Conservation (phyloP, 2,329 filamentous ascomycete species). For the Penicillium sp. region DNA sequence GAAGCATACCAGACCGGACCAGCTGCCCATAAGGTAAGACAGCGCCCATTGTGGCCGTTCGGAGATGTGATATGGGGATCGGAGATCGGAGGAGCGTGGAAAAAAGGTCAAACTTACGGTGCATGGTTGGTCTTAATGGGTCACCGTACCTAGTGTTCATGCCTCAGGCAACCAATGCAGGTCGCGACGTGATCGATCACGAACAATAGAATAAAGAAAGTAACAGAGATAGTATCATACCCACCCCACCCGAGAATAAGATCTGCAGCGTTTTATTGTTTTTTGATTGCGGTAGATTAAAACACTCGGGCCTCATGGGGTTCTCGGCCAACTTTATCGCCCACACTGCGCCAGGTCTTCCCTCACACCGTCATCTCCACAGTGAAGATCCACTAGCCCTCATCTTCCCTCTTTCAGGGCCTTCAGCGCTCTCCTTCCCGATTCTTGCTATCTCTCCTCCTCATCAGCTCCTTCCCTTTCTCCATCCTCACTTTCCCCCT, state of each 20-base stretch:
- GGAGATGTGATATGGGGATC: slow-evolving; percentile 11
- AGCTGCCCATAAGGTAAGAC: slow-evolving; percentile 40
- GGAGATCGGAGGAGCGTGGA: slow-evolving; percentile 22
- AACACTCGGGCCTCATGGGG: slow-evolving; percentile 1
- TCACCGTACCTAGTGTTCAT: slow-evolving; percentile 15
- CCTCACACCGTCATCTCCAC: slow-evolving; percentile 30
- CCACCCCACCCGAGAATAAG: background rate
- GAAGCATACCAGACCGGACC: slow-evolving; percentile 37
- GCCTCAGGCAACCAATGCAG: slow-evolving; percentile 16
- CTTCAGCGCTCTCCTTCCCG: slow-evolving; percentile 19
- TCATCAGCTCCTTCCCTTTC: slow-evolving; percentile 16
- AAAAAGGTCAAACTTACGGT: slow-evolving; percentile 33
- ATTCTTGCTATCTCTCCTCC: slow-evolving; percentile 15
- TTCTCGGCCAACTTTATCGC: background rate
- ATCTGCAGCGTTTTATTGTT: background rate
- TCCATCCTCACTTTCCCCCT: slow-evolving; percentile 11
- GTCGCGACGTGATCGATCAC: slow-evolving; percentile 22
- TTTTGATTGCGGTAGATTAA: background rate
- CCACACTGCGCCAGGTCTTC: slow-evolving; percentile 7
- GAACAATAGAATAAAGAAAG: slow-evolving; percentile 9
- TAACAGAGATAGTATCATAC: background rate
- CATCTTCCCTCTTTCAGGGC: slow-evolving; percentile 29
- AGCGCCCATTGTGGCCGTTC: slow-evolving; percentile 42
- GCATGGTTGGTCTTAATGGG: slow-evolving; percentile 21
- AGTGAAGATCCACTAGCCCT: slow-evolving; percentile 29